These are phyloP conservation scores for Echinosophora koreensis DNA, from an alignment of 306 rosid genomes.

Conservation along the genomic window DNA sequence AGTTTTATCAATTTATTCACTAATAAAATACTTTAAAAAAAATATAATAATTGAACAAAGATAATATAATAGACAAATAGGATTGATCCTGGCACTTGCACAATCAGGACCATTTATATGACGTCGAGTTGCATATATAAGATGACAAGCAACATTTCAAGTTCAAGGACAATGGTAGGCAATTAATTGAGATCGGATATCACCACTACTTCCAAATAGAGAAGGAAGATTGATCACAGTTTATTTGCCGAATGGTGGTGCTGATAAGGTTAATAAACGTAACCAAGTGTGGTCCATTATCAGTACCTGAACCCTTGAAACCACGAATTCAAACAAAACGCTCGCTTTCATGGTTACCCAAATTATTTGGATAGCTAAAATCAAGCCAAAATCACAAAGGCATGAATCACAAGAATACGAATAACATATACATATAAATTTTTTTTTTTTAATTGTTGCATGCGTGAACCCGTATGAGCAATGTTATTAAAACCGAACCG, in stretches of 20 bases:
- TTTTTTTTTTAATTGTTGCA: too few species aligned
- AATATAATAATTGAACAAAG: too few species aligned
- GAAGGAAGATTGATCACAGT: too few species aligned
- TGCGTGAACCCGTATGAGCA: too few species aligned
- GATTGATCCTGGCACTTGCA: not conserved
- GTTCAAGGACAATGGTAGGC: not conserved
- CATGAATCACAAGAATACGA: not conserved
- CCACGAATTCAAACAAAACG: not conserved
- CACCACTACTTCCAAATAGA: not conserved
- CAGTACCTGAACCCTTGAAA: not conserved
- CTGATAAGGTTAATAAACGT: not conserved
- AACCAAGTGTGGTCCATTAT: not conserved
- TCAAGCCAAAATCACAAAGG: not conserved
- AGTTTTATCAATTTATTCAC: too few species aligned
- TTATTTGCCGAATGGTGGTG: not conserved
- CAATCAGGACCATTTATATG: not conserved
- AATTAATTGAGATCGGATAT: not conserved
- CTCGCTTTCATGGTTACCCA: not conserved
- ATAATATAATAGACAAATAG: too few species aligned
- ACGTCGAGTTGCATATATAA: not conserved
- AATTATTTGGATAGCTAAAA: not conserved
- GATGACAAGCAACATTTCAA: not conserved
- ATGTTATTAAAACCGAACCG: too few species aligned
- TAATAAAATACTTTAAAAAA: too few species aligned
- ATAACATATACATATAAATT: too few species aligned